A percentile compares a stretch with the other conserved stretches of the same genome.
Evolutionary conservation across 306 rosid genomes (phyloP).

Genomic region (Luffa acutangula): DNA sequence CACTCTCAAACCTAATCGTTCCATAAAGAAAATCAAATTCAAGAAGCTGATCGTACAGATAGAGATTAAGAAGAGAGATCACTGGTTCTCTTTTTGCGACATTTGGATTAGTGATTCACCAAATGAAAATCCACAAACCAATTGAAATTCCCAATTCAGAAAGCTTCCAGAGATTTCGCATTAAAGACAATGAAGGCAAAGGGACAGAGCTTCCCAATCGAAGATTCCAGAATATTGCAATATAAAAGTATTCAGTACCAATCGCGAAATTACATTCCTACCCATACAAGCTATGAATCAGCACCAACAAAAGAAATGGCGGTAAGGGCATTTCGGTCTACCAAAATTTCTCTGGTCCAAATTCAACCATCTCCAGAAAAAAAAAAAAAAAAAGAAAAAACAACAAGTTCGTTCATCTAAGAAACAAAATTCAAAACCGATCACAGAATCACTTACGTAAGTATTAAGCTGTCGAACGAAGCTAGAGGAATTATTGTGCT

Average conservation of each 20-base stretch:
- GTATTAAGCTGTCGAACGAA: slow-evolving; percentile 90
- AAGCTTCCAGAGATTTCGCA: neutral
- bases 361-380: neutral
- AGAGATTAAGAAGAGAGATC: neutral
- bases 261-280: neutral
- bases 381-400: neutral
- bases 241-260: neutral
- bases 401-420: neutral
- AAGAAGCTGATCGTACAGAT: neutral
- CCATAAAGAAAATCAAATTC: neutral
- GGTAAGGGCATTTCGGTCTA: neutral
- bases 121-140: neutral
- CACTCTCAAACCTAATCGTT: neutral
- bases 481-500: slow-evolving; percentile 86
- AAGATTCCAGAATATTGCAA: neutral
- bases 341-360: neutral
- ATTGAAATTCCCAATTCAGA: neutral
- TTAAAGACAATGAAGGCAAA: neutral
- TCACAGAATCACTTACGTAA: slow-evolving; percentile 41
- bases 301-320: neutral
- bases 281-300: neutral
- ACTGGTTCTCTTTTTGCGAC: neutral
- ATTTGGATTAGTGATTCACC: neutral
- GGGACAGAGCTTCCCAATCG: neutral
- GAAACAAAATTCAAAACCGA: neutral